Evolutionary conservation across 345 rosid genomes (phyloP).

Genomic region (Corchorus olitorius): DNA sequence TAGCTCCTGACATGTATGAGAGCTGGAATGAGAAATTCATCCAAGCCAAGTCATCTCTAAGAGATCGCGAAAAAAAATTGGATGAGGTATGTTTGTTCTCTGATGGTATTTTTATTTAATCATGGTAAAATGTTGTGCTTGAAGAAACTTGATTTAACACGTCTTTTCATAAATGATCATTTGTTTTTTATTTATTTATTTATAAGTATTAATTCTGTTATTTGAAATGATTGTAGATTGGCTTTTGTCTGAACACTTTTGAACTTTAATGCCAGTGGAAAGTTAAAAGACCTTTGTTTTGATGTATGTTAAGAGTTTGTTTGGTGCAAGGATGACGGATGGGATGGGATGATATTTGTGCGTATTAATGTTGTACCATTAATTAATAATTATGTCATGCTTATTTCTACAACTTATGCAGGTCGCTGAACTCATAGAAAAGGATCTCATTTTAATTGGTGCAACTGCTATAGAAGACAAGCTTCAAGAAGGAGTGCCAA

Average conservation of each 20-base stretch:
- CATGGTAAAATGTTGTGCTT: background rate
- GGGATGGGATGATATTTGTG: too few species aligned
- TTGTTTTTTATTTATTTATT: background rate
- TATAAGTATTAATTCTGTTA: background rate
- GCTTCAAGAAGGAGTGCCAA: constrained; percentile 99
- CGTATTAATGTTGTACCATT: too few species aligned
- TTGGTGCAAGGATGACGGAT: too few species aligned
- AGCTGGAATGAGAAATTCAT: constrained; percentile 98
- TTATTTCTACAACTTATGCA: constrained; percentile 38
- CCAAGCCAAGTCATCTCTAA: constrained; percentile 92
- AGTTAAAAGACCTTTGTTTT: background rate
- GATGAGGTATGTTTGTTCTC: constrained; percentile 69
- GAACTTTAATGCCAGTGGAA: background rate
- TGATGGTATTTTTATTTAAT: background rate
- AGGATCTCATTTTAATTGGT: constrained; percentile 89
- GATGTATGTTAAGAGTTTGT: background rate
- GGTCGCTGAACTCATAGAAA: constrained; percentile 95
- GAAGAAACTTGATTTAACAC: background rate
- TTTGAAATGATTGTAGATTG: background rate
- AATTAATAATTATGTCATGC: constrained; percentile 14
- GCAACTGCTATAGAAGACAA: constrained; percentile 99
- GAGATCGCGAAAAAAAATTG: constrained; percentile 95
- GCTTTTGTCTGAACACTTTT: background rate
- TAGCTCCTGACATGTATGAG: constrained; percentile 73
- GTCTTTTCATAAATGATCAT: background rate